Evolutionary conservation across 345 rosid genomes (phyloP).

Genomic region (Balakata baccata): DNA sequence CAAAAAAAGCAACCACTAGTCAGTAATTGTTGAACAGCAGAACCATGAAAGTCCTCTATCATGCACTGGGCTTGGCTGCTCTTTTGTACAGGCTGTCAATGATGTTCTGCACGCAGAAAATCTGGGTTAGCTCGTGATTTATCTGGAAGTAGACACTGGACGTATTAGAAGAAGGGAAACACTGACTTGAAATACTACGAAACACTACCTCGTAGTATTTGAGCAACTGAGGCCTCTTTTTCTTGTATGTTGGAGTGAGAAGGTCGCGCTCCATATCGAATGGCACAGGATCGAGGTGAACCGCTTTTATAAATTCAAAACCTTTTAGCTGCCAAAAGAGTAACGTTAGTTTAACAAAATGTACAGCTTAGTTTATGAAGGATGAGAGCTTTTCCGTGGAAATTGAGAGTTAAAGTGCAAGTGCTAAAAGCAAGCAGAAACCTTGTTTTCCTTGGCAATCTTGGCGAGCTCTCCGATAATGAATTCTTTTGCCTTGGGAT

Average conservation of each 20-base stretch:
- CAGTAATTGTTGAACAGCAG: neutral
- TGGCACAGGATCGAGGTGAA: constrained; percentile 75
- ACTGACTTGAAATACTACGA: no score
- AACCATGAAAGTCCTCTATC: neutral
- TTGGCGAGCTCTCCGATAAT: constrained; percentile 63
- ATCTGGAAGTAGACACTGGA: no score
- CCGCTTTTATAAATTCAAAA: constrained; percentile 71
- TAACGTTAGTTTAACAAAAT: neutral
- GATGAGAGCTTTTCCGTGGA: no score
- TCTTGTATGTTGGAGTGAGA: constrained; percentile 94
- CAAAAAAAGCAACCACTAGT: neutral
- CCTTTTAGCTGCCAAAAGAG: constrained; percentile 66
- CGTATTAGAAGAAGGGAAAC: no score
- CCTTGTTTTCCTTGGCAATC: constrained; percentile 80
- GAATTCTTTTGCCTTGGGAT: constrained; percentile 63
- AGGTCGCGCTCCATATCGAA: constrained; percentile 88
- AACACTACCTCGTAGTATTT: constrained; percentile 66
- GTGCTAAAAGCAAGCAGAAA: constrained; percentile 9
- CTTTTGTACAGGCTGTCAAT: constrained; percentile 71
- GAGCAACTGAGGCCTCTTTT: constrained; percentile 88
- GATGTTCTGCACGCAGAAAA: constrained; percentile 38
- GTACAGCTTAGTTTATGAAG: no score
- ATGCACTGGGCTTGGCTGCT: constrained; percentile 38
- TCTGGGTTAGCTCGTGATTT: constrained; percentile 3
- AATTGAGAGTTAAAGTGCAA: neutral